Percentiles rank a stretch among this genome's conserved stretches.
These are phyloP conservation scores for Blastocystis sp. DNA, from an alignment of 352 stramenopile genomes.

Conservation along the genomic window DNA sequence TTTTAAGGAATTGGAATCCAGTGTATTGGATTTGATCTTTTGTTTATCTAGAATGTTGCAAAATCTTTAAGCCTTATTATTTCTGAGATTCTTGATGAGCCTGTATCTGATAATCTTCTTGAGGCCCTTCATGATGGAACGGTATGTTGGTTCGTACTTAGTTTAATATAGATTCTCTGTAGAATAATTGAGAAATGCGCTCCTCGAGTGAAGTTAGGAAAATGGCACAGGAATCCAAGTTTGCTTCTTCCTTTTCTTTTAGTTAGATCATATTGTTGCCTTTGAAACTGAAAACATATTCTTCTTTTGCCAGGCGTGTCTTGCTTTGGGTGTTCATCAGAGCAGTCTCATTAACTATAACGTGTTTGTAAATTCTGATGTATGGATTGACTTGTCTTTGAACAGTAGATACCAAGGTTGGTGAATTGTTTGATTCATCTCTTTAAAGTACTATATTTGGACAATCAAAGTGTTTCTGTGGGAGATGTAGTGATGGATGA, in stretches of 20 bases:
- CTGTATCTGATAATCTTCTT: background rate
- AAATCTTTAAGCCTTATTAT: conserved; percentile 11
- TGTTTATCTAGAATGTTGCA: conserved; percentile 15
- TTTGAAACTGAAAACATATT: conserved; percentile 49
- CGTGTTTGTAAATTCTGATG: conserved; percentile 29
- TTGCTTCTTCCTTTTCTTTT: background rate
- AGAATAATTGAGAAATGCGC: conserved; percentile 8
- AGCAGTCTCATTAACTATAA: conserved; percentile 31
- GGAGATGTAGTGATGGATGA: background rate
- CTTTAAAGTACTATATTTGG: background rate
- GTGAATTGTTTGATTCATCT: conserved; percentile 56
- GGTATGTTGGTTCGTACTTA: background rate
- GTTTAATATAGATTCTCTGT: conserved; percentile 22
- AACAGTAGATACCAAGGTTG: background rate
- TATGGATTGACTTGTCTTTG: background rate
- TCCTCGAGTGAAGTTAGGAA: background rate
- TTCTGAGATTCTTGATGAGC: background rate
- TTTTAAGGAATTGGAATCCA: conserved; percentile 18
- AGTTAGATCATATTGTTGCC: conserved; percentile 25
- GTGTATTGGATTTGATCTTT: background rate
- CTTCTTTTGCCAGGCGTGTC: conserved; percentile 44
- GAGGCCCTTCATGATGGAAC: background rate
- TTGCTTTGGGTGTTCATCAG: conserved; percentile 31
- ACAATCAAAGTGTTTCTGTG: background rate
- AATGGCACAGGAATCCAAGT: conserved; percentile 52